Evolutionary conservation across 2,329 filamentous ascomycete species (phyloP), one percentile per base, ranked within the genome.

Genomic region (Mycosphaerella sp.): DNA sequence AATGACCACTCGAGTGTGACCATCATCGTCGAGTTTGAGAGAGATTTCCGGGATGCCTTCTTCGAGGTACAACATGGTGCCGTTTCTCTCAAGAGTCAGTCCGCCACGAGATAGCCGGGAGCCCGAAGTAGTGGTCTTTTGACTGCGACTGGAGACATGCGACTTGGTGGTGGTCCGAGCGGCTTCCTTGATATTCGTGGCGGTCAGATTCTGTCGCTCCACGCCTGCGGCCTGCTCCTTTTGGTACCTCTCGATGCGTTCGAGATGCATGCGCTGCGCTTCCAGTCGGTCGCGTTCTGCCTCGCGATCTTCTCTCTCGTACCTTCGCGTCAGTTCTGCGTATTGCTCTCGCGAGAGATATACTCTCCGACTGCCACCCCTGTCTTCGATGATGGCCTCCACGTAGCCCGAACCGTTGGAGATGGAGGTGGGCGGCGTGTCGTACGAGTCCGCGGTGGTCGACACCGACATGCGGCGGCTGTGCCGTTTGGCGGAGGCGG

Each of bases 391-490:
- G 45, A 67, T 59, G 39, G 61, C 57, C 26, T 26, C 26, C n/a
- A 53, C 55, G 31, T 65, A 64, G 38, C 60, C 61, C 17, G 59
- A 56, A 4, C 53, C 59, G 32, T 53, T 60, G 9, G 61, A 64
- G 14, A 55, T 48, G 36, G 50, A 57, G 7, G 64, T 66, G 2
- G 67, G 61, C 47, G 70, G 69, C 14, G 68, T 68, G 2, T 65
- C 54, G 26, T 60, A 59, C 8, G 63, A 62, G 3, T 64, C 64
- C 7, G 61, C 57, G 21, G 34, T 8, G 34, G 34, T 36, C 34
- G 34, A 36, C 9, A 71, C 57, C 4, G 69, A 65, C 7, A 70
- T 62, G 4, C 61, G 62, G 21, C 64, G 70, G 38, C 69, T 68
- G 45, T 53, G 49, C 47, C 45, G 36, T 8, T 53, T 51, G 9